A percentile compares a stretch with the other conserved stretches of the same genome.
Evolutionary conservation across 371 early-diverging fungal species (phyloP).

Genomic region (Syncephalastrum sp.): DNA sequence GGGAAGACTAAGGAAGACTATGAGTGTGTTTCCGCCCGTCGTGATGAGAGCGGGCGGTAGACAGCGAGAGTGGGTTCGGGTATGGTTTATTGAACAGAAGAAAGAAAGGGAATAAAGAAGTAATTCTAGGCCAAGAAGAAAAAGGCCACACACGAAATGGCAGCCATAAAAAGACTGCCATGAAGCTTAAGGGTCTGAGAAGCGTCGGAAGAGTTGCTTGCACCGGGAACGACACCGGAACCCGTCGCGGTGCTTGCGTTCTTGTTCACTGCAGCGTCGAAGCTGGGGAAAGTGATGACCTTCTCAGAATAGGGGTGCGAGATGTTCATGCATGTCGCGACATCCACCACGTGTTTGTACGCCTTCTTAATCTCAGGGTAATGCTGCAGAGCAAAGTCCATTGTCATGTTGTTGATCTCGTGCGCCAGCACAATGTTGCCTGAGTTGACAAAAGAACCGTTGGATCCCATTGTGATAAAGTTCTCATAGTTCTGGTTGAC

Average conservation of each 20-base stretch:
- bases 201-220: constrained; percentile 19
- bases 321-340: constrained; percentile 57
- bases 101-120: not conserved
- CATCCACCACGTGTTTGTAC: constrained; percentile 46
- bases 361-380: constrained; percentile 48
- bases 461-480: constrained; percentile 44
- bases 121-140: not conserved
- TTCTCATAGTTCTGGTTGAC: constrained; percentile 36
- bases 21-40: not conserved
- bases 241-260: constrained; percentile 29
- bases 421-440: constrained; percentile 52
- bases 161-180: constrained; percentile 10
- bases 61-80: not conserved
- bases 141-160: constrained; percentile 4
- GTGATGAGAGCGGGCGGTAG: no score
- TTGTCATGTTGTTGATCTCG: constrained; percentile 56
- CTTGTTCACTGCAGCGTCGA: constrained; percentile 24
- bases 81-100: not conserved
- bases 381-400: constrained; percentile 44
- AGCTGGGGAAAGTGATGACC: constrained; percentile 38
- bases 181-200: constrained; percentile 5
- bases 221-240: constrained; percentile 34
- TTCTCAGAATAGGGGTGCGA: constrained; percentile 49
- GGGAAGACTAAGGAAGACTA: not conserved
- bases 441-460: constrained; percentile 36